Conservation (phyloP, 2,329 filamentous ascomycete species). For the Alternaria novae-zelandiae region DNA sequence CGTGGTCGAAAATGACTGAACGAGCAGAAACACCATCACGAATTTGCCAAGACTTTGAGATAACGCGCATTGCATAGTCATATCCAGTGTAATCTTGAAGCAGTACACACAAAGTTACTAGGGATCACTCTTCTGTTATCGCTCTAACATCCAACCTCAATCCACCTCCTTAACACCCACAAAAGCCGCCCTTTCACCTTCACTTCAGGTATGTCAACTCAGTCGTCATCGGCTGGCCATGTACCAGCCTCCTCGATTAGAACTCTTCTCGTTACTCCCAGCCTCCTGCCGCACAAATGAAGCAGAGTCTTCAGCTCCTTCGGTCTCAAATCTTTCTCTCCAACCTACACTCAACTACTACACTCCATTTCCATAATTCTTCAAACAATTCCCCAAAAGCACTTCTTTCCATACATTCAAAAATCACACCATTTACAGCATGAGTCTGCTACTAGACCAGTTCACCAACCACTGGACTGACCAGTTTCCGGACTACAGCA, state of each 20-base stretch:
- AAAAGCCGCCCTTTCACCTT: slow-evolving; percentile 12
- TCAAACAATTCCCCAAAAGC: neutral
- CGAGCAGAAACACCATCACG: slow-evolving; percentile 6
- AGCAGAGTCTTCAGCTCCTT: neutral
- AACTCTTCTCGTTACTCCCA: neutral
- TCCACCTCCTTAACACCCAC: neutral
- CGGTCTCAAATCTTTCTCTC: neutral
- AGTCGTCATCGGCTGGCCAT: neutral
- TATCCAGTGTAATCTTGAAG: accelerated
- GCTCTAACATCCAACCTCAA: neutral
- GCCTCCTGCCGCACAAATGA: neutral
- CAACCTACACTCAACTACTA: neutral
- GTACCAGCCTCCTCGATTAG: slow-evolving; percentile 3
- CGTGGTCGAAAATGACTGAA: slow-evolving; percentile 19
- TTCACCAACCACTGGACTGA: neutral
- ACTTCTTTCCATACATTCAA: neutral
- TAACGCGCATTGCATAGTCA: neutral
- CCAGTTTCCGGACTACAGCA: neutral
- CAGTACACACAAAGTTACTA: too few relatives aligned
- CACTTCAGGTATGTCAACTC: slow-evolving; percentile 21
- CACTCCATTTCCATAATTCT: neutral
- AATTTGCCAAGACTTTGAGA: slow-evolving; percentile 9
- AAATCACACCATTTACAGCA: neutral
- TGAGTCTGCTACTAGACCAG: neutral
- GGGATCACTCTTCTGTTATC: too few relatives aligned